Evolutionary conservation across 345 rosid genomes (phyloP).

Genomic region (Tarenaya hassleriana): DNA sequence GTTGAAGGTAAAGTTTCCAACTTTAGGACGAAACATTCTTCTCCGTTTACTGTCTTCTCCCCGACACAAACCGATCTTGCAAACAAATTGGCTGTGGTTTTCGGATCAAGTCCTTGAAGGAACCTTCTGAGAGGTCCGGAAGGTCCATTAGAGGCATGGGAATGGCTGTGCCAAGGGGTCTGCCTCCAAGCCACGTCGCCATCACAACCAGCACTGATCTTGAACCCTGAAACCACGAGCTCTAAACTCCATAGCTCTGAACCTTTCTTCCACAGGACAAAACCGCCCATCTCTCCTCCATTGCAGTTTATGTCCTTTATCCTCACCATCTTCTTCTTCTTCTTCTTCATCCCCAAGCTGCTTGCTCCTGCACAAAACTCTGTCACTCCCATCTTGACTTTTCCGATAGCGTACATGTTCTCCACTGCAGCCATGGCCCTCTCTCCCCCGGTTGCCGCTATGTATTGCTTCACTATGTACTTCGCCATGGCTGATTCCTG

Average conservation of each 20-base stretch:
- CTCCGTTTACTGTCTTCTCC: constrained; percentile 47
- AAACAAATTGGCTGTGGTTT: constrained; percentile 63
- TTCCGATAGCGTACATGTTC: constrained; percentile 38
- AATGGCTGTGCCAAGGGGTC: constrained; percentile 79
- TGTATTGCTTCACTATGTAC: constrained; percentile 36
- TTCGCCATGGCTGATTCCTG: constrained; percentile 36
- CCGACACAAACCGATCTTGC: constrained; percentile 60
- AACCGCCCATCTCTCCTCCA: constrained; percentile 79
- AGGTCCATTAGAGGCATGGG: constrained; percentile 84
- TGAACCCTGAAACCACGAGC: constrained; percentile 78
- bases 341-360: constrained; percentile 12
- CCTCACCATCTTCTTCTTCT: constrained; percentile 38
- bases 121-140: constrained; percentile 81
- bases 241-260: constrained; percentile 87
- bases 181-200: constrained; percentile 90
- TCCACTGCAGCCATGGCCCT: constrained; percentile 12
- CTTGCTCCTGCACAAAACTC: constrained; percentile 31
- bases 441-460: constrained; percentile 34
- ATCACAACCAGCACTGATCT: constrained; percentile 91
- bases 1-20: constrained; percentile 53
- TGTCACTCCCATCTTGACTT: constrained; percentile 32
- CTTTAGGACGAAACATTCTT: constrained; percentile 69
- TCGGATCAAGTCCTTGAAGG: constrained; percentile 90
- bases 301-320: constrained; percentile 39
- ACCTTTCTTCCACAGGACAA: constrained; percentile 87